Evolutionary conservation across 2,329 filamentous ascomycete species (phyloP), one percentile per base, ranked within the genome.

Genomic region (Microsporum canis): DNA sequence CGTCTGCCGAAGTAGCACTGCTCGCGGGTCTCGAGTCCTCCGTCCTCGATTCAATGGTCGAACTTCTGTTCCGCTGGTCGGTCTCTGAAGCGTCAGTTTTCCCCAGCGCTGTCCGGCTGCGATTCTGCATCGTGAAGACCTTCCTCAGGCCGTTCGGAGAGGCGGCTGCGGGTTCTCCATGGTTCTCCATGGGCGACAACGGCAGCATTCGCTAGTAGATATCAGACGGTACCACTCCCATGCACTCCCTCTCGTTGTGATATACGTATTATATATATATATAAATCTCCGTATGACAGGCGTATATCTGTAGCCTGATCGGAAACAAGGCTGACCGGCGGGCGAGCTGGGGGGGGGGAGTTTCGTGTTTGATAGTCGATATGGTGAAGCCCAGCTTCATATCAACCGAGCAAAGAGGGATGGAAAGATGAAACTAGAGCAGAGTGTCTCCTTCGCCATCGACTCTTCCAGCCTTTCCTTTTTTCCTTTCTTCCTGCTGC

Each of bases 71-170:
- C 72, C 38, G 8, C 47, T 53, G 56, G 12, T 71, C 71, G 57
- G 65, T 69, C 34, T 68, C 67, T 55, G 70, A 66, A 12, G 65
- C 64, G 49, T 75, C 73, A 7, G 70, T 60, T 34, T 74, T 74
- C 34, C 66, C 68, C 36, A 71, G 68, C n/a, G 70, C 66, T 12
- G 72, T 74, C 65, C 68, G 71, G 60, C 71, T 72, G 23, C 75
- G 75, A 58, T 68, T 72, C 27, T 70, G 67, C 67, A 69, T 71
- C 10, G 66, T 65, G 51, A 74, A 69, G 39, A 71, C 69, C 64
- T 70, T 72, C 36, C 71, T 70, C 57, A 76, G 71, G 58, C 73
- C 72, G 55, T 71, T 69, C n/a, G 70, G 62, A 58, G 68, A 65
- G 45, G 69, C 61, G 27, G 67, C 66, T 36, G 67, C 61, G 14